phyloP scores from a whole-genome alignment of 306 rosid genomes.

The Elaeagnus macrophylla region DNA sequence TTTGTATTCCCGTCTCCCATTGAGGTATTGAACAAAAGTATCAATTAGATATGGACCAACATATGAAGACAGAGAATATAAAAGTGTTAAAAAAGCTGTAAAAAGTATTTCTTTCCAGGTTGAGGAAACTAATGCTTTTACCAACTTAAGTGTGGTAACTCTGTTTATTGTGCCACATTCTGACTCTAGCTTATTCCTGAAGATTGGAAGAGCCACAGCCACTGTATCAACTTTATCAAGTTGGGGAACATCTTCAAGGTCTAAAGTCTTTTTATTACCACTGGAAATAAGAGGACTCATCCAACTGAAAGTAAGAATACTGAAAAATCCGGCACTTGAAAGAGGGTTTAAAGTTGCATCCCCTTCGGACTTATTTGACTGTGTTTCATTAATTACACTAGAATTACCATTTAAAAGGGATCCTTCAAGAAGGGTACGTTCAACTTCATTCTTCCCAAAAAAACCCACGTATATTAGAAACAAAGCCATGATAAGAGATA shows the following conservation, averaged over 20 bases:
- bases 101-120: slow-evolving; percentile 40
- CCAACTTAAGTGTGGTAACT: slow-evolving; percentile 37
- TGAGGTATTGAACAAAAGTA: slow-evolving; percentile 49
- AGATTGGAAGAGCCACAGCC: slow-evolving; percentile 28
- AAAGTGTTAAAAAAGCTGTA: slow-evolving; percentile 27
- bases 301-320: slow-evolving; percentile 58
- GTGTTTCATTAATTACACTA: slow-evolving; percentile 9
- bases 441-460: slow-evolving; percentile 26
- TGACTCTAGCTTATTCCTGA: slow-evolving; percentile 32
- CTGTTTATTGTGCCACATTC: slow-evolving; percentile 25
- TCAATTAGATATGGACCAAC: slow-evolving; percentile 67
- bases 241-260: slow-evolving; percentile 55
- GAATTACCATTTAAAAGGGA: slow-evolving; percentile 45
- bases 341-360: slow-evolving; percentile 28
- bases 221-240: slow-evolving; percentile 38
- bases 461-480: slow-evolving; percentile 26
- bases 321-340: slow-evolving; percentile 42
- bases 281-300: slow-evolving; percentile 38
- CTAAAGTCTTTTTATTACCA: slow-evolving; percentile 46
- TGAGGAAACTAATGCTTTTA: slow-evolving; percentile 35
- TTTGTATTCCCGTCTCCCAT: slow-evolving; percentile 28
- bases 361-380: slow-evolving; percentile 19
- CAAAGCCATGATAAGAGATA: slow-evolving; percentile 25
- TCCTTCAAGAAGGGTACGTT: slow-evolving; percentile 30
- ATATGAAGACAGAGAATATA: slow-evolving; percentile 35